Conservation (phyloP, 371 early-diverging fungal genomes). For the Scutellospora calospora region DNA sequence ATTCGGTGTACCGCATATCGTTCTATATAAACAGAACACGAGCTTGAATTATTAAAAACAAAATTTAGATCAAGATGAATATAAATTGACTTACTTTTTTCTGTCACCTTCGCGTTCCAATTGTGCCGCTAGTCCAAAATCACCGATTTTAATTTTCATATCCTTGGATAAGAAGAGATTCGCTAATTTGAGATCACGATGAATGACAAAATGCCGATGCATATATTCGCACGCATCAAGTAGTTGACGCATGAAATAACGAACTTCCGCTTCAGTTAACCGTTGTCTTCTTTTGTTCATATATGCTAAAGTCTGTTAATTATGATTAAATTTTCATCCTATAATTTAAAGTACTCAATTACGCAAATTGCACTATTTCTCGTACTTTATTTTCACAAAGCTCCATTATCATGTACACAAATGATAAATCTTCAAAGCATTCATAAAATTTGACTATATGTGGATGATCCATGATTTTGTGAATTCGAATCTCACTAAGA, state of each 20-base stretch:
- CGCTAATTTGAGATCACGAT: constrained; percentile 97
- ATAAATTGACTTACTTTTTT: constrained; percentile 74
- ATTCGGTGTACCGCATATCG: constrained; percentile 98
- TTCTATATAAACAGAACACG: constrained; percentile 57
- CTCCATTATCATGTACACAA: constrained; percentile 96
- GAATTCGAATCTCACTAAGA: constrained; percentile 91
- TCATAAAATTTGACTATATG: constrained; percentile 88
- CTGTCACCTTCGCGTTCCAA: constrained; percentile 79
- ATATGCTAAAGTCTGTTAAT: constrained; percentile 77
- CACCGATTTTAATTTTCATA: constrained; percentile 94
- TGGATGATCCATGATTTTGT: constrained; percentile 77
- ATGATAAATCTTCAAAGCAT: constrained; percentile 88
- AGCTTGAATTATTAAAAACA: not conserved
- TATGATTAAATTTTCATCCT: not conserved
- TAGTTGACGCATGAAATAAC: constrained; percentile 81
- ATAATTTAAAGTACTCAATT: not conserved
- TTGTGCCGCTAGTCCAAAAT: constrained; percentile 96
- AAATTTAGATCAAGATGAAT: not conserved
- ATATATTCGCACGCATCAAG: constrained; percentile 89
- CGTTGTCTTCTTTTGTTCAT: constrained; percentile 69
- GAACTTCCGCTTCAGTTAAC: constrained; percentile 60
- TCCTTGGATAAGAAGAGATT: constrained; percentile 94
- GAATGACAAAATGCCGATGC: constrained; percentile 91
- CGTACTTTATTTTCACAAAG: constrained; percentile 89
- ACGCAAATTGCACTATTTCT: not conserved